A percentile compares a stretch with the other conserved stretches of the same genome.
Conservation (phyloP, 345 rosid species). For the Gossypium mustelinum region DNA sequence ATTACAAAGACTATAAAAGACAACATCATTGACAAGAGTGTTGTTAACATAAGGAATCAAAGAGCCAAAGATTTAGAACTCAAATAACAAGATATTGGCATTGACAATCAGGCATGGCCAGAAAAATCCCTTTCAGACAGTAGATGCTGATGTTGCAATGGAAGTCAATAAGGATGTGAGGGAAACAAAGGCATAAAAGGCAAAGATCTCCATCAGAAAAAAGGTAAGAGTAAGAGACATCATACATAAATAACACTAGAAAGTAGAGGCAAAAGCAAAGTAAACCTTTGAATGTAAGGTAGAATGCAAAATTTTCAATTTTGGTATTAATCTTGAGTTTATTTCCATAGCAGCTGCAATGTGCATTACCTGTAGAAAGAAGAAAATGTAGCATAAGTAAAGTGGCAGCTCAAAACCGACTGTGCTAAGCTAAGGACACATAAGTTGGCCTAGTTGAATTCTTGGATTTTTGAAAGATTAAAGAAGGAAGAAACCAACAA, state of each 20-base stretch:
- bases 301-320: conserved; percentile 59
- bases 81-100: conserved; percentile 4
- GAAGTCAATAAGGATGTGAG: neutral
- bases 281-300: conserved; percentile 78
- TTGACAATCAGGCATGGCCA: neutral
- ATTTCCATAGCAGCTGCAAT: conserved; percentile 90
- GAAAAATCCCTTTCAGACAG: neutral
- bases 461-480: neutral
- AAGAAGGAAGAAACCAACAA: conserved; percentile 7
- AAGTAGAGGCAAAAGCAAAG: conserved; percentile 15
- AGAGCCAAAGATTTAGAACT: neutral
- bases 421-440: neutral
- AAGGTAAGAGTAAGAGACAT: neutral
- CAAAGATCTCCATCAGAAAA: neutral
- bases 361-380: conserved; percentile 77
- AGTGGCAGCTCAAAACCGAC: neutral
- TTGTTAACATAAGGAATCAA: neutral
- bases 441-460: neutral
- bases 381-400: conserved; percentile 8
- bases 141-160: neutral
- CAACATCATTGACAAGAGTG: neutral
- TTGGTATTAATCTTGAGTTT: conserved; percentile 79
- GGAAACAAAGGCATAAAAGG: neutral
- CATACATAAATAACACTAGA: neutral
- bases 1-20: neutral